These are phyloP conservation scores for Knoxia roxburghii DNA, from an alignment of 257 asterid genomes.

Conservation along the genomic window DNA sequence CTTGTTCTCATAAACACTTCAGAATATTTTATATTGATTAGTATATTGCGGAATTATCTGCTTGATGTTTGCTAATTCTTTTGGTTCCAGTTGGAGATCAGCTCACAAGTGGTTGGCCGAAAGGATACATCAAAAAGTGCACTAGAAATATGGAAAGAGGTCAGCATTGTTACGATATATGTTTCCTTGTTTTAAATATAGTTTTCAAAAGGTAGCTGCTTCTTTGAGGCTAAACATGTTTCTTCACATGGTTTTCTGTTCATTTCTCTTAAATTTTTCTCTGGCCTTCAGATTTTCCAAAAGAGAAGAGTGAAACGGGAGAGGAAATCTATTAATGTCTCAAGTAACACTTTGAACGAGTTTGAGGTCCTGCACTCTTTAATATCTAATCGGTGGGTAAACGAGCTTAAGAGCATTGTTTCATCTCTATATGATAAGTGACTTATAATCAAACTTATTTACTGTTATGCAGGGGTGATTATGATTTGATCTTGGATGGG, in stretches of 20 bases:
- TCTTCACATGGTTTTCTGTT: conserved; percentile 6
- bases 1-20: background rate
- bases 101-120: conserved; percentile 92
- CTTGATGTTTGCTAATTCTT: conserved; percentile 14
- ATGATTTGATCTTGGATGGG: conserved; percentile 83
- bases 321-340: conserved; percentile 36
- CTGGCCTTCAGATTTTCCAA: conserved; percentile 65
- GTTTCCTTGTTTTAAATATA: background rate
- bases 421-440: conserved; percentile 14
- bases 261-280: background rate
- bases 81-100: conserved; percentile 58
- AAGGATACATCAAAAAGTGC: conserved; percentile 83
- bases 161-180: conserved; percentile 18
- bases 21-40: background rate
- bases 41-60: background rate
- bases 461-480: conserved; percentile 65
- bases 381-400: conserved; percentile 72
- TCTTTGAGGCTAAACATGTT: conserved; percentile 6
- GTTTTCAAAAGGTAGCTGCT: conserved; percentile 9
- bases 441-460: conserved; percentile 21
- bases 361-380: conserved; percentile 68
- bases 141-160: conserved; percentile 97
- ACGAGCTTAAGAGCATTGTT: conserved; percentile 11
- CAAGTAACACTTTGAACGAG: conserved; percentile 41
- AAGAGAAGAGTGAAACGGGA: conserved; percentile 53